Evolutionary conservation across 1,284 basidiomycete genomes (phyloP).

Genomic region (Pascua guehoae): DNA sequence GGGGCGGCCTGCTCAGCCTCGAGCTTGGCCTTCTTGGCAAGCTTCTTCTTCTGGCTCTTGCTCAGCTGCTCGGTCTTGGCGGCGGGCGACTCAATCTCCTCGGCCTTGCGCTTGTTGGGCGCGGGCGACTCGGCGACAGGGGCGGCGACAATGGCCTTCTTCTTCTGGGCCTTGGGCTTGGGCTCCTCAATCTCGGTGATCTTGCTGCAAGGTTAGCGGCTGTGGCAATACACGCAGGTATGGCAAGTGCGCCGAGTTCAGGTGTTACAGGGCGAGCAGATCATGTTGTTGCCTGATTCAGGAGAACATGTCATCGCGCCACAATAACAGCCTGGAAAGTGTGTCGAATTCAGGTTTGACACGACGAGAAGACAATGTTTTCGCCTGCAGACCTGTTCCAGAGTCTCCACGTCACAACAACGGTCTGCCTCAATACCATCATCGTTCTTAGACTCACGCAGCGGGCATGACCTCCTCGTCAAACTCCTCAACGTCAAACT

Average conservation of each 20-base stretch:
- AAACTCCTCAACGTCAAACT: conserved; percentile 53
- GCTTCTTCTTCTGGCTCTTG: conserved; percentile 50
- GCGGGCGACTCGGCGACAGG: no score
- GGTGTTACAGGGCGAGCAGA: background rate
- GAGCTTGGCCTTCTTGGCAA: conserved; percentile 45
- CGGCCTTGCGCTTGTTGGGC: conserved; percentile 20
- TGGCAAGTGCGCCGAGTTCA: background rate
- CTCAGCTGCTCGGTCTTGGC: conserved; percentile 23
- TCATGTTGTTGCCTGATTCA: no score
- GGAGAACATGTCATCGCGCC: no score
- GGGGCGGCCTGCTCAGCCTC: conserved; percentile 52
- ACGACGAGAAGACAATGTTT: no score
- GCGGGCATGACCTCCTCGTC: conserved; percentile 50
- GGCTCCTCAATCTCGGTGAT: background rate
- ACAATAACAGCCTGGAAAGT: no score
- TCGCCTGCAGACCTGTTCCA: no score
- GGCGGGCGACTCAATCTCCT: conserved; percentile 13
- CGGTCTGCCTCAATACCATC: background rate
- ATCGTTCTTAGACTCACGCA: conserved; percentile 21
- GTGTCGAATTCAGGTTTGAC: no score
- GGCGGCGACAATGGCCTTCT: conserved; percentile 5
- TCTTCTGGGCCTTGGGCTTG: conserved; percentile 13
- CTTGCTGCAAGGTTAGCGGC: conserved; percentile 22
- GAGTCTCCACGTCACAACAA: no score
- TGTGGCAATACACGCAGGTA: background rate